Percentiles rank a stretch among this genome's conserved stretches.
Evolutionary conservation across 225 moss, liverwort and hornwort species (phyloP).

Genomic region (Marchantia polymorpha): DNA sequence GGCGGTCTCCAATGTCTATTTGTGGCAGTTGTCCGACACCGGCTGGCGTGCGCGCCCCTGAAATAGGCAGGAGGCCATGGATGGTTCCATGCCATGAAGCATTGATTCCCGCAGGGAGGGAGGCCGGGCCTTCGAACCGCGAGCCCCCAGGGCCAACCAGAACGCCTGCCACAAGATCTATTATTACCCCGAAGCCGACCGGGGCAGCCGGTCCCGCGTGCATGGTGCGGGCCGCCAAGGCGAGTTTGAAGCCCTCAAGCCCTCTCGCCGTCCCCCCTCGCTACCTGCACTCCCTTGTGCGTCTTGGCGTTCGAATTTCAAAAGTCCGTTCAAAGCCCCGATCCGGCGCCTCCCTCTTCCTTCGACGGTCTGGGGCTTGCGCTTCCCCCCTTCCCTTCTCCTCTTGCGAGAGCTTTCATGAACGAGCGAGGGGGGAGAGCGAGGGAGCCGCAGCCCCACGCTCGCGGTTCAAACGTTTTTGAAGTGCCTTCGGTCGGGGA

Average conservation of each 20-base stretch:
- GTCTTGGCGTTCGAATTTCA: conserved; percentile 19
- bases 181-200: neutral
- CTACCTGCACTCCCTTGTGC: neutral
- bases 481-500: neutral
- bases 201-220: neutral
- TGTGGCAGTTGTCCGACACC: too few species aligned
- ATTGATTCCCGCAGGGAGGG: too few species aligned
- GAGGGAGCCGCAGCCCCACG: neutral
- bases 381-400: neutral
- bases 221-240: neutral
- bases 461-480: neutral
- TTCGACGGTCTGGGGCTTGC: neutral
- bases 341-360: neutral
- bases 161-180: too few species aligned
- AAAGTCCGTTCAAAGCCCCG: neutral
- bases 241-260: neutral
- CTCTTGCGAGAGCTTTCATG: neutral
- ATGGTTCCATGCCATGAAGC: too few species aligned
- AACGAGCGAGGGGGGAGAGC: neutral
- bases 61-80: too few species aligned
- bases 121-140: too few species aligned
- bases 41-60: too few species aligned
- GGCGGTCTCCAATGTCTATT: too few species aligned
- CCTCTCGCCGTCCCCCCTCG: neutral
- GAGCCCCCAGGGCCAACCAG: too few species aligned